Evolutionary conservation across 129 eudicot species (phyloP).

Genomic region (Lactuca saligna): DNA sequence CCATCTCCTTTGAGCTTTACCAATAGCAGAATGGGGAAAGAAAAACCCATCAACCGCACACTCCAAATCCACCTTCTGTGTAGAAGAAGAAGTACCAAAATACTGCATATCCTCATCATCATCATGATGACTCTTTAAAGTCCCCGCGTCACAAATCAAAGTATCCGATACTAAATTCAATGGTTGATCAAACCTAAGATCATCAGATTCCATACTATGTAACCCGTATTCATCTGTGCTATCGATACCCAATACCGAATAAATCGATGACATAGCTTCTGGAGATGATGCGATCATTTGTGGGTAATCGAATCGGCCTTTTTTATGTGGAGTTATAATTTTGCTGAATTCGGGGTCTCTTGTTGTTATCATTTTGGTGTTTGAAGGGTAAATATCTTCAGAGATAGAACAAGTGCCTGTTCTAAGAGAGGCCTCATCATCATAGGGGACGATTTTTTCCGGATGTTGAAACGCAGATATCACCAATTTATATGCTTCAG

Average conservation of each 20-base stretch:
- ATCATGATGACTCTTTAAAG: constrained; percentile 33
- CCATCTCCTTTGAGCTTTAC: constrained; percentile 68
- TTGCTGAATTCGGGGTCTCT: constrained; percentile 32
- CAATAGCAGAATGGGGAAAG: constrained; percentile 37
- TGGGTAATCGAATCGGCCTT: constrained; percentile 42
- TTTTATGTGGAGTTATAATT: constrained; percentile 26
- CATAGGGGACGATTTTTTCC: constrained; percentile 48
- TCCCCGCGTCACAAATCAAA: constrained; percentile 40
- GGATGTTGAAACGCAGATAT: constrained; percentile 51
- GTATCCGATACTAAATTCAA: constrained; percentile 32
- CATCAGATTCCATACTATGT: constrained; percentile 47
- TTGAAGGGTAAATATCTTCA: constrained; percentile 30
- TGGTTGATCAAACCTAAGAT: constrained; percentile 41
- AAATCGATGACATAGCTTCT: constrained; percentile 48
- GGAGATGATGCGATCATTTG: constrained; percentile 40
- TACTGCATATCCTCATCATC: constrained; percentile 41
- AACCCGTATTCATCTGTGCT: constrained; percentile 49
- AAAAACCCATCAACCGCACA: constrained; percentile 44
- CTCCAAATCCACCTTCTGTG: constrained; percentile 41
- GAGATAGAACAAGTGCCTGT: constrained; percentile 39
- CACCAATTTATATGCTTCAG: constrained; percentile 58
- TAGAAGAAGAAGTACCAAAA: constrained; percentile 42
- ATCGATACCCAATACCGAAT: constrained; percentile 32
- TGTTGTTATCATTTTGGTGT: constrained; percentile 27
- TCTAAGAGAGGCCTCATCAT: constrained; percentile 52